These are phyloP conservation scores for Coemansia sp. DNA, from an alignment of 192 early-diverging fungal species.

Conservation along the genomic window DNA sequence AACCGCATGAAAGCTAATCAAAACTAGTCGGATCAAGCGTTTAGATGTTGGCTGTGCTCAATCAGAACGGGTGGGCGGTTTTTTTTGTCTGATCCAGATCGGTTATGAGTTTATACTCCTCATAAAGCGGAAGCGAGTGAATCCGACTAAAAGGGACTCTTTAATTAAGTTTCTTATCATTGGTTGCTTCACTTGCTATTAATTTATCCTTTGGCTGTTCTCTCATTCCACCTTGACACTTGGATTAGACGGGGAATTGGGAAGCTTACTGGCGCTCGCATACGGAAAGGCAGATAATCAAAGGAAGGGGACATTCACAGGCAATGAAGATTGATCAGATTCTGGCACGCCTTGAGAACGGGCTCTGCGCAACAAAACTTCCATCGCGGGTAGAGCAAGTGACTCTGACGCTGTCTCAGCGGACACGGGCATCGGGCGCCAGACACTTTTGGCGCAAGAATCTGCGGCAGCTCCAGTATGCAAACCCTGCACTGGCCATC, in stretches of 20 bases:
- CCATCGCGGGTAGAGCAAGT: constrained; percentile 39
- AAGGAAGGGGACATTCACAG: neutral
- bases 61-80: too few relatives aligned
- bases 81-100: neutral
- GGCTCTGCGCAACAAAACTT: constrained; percentile 38
- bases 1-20: neutral
- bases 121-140: too few relatives aligned
- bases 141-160: too few relatives aligned
- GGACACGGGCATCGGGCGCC: constrained; percentile 47
- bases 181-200: neutral
- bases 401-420: constrained; percentile 53
- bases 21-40: too few relatives aligned
- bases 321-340: constrained; percentile 49
- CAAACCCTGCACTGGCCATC: constrained; percentile 48
- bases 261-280: neutral
- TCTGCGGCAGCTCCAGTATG: constrained; percentile 51
- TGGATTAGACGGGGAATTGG: neutral
- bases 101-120: too few relatives aligned
- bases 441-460: constrained; percentile 55
- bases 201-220: neutral
- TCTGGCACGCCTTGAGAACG: constrained; percentile 38
- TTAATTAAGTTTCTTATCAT: neutral
- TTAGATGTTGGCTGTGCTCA: too few relatives aligned
- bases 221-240: too few relatives aligned
- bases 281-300: neutral